Evolutionary conservation across 1,139 yeast species (phyloP), one percentile per base, ranked within the genome.

Genomic region (Starmera stellimalicola): DNA sequence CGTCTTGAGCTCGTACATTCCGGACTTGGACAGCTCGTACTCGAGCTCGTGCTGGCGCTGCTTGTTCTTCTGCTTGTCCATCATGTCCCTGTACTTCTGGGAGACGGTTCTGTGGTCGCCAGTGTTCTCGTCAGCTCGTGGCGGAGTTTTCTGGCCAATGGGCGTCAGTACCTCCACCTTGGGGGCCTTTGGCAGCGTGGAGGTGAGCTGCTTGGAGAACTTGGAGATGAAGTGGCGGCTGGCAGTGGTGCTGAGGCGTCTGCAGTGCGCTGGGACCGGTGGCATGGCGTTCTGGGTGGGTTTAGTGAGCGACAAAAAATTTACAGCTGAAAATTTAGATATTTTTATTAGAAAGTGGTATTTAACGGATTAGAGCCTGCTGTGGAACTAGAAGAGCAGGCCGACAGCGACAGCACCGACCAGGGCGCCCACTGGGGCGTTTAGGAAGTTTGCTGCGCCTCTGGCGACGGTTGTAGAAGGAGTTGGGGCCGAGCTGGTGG

Each of bases 1-100:
- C 1, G 83, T 77, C 50, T 83, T 80, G 44, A 85, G 68, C 45
- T 87, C 94, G 47, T 80, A 79, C 64, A 85, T 77, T 18, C 93
- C 87, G n/a, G 95, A 82, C 49, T 80, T 84, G 26, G 83, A 74
- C 44, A 87, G 70, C 54, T 87, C 96, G 39, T 74, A 70, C 48
- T 83, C 87, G 39, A 83, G 60, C 40, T 66, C 85, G 57, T 55
- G 70, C 44, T 65, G 77, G 67, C 62, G 70, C 58, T 37, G 68
- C 59, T 55, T 69, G 65, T 62, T 63, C 59, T 68, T 65, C 12
- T 63, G 68, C 26, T 64, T 60, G 40, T 70, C 67, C 44, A 65
- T 55, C 48, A 72, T 54, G 38, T 70, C 77, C 20, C 53, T 58
- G 35, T 62, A 57, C 36, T 55, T 55, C 40, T 65, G 61, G 23